These are phyloP conservation scores for Ambrosia artemisiifolia DNA, from an alignment of 129 eudicot species.

Conservation along the genomic window DNA sequence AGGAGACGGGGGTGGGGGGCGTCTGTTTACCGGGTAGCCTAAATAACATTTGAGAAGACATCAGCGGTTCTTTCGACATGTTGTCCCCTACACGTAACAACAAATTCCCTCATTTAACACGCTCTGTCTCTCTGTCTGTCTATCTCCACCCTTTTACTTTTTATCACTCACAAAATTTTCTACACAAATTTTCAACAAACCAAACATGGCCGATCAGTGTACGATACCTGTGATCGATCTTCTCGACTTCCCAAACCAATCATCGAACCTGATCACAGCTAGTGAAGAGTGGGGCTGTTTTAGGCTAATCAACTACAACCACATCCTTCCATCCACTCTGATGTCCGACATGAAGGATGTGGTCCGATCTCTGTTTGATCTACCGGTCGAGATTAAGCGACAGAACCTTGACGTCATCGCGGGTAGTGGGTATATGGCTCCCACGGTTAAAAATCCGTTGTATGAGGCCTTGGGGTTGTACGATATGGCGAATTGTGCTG, in stretches of 20 bases:
- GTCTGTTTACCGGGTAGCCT: no score
- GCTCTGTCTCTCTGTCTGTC: background rate
- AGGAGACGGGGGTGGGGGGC: no score
- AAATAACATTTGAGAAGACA: no score
- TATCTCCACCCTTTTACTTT: no score
- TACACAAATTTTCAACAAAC: background rate
- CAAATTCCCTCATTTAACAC: background rate
- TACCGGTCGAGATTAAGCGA: conserved; percentile 57
- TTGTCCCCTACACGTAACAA: background rate
- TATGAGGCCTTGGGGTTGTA: conserved; percentile 71
- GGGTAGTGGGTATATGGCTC: conserved; percentile 79
- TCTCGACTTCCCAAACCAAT: conserved; percentile 42
- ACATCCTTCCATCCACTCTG: conserved; percentile 36
- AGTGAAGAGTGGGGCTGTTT: conserved; percentile 82
- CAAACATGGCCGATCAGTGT: conserved; percentile 22
- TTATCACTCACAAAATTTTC: background rate
- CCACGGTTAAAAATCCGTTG: conserved; percentile 48
- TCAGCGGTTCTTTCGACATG: background rate
- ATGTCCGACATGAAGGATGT: conserved; percentile 70
- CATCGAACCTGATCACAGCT: conserved; percentile 39
- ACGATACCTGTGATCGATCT: conserved; percentile 58
- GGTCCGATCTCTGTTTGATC: conserved; percentile 50
- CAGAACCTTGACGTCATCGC: conserved; percentile 50
- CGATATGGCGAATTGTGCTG: conserved; percentile 43
- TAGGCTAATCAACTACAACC: conserved; percentile 53